Evolutionary conservation across 805 yeast genomes (phyloP), one percentile per base, ranked within the genome.

Genomic region (Yamadazyma akitaensis): DNA sequence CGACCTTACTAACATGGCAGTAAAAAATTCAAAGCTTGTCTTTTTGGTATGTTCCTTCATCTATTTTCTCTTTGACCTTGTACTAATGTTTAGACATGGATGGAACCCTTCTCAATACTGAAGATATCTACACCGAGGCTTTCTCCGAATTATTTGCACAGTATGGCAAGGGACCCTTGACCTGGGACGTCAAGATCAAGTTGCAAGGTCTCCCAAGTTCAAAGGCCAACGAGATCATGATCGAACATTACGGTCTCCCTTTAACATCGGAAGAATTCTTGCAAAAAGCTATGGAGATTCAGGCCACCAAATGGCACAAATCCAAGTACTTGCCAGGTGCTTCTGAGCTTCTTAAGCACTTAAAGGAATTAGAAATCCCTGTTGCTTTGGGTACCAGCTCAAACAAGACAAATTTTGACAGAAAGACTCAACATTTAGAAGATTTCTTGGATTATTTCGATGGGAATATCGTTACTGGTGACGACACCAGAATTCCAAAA

Each of bases 311-410:
- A 34, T 94, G 97, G 96, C 71, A 74, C 13, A 70, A 70, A 3
- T 75, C 86, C 41, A 58, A 70, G 32, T 85, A 86, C 60, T 65
- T 94, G 56, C 96, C 96, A 1, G 99, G 99, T 7, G 97, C 96
- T 0, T 60, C 73, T 46, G 90, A 85, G 51, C 67, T 94, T 42
- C 61, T 94, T 26, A 53, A 72, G 41, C 65, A 79, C 50, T 70
- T 91, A 51, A 62, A 77, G 38, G 61, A 62, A 1, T 70, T 72
- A 10, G 63, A 72, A 1, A 64, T 92, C 24, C 97, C 98, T 6
- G 78, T 91, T 53, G 97, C 96, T 1, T 73, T 94, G 43, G 97
- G 97, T 12, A 91, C 98, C 2, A 87, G 96, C 2, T 88, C 97
- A 1, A 76, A 78, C 53, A 66, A 59, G 33, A 60, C 62, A 37